Evolutionary conservation across 202 grass and related monocot species (phyloP), one percentile per base, ranked within the genome.

Genomic region (Hordeum pubiflorum): DNA sequence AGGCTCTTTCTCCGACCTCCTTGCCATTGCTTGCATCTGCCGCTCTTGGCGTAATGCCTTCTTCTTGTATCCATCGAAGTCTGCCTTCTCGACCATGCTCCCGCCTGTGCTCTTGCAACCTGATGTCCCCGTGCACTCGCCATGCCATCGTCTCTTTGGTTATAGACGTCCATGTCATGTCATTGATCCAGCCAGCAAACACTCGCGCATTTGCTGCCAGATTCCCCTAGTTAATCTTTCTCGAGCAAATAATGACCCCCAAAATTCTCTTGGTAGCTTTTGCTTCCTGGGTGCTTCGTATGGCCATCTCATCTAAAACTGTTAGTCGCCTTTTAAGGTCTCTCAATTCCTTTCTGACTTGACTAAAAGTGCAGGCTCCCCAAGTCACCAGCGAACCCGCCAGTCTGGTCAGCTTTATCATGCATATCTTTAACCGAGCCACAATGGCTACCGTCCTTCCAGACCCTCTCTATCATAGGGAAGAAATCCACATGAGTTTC

Each of bases 271-370:
- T 33, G 77, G 32, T 3, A 50, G 33, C 37, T 82, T 84, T 90
- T 40, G 43, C 85, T 44, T 70, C 21, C 5, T 43, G 2, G 83
- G 89, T 58, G 79, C 61, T 80, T 86, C 87, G 57, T 80, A 85
- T 72, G 90, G 87, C 1, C 83, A 90, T 20, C 61, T 90, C 80
- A 79, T 96, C 24, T n/a, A n/a, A n/a, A n/a, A n/a, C n/a, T n/a
- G n/a, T n/a, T n/a, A n/a, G n/a, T n/a, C n/a, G n/a, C n/a, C n/a
- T n/a, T n/a, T n/a, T n/a, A n/a, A n/a, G n/a, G n/a, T n/a, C n/a
- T n/a, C n/a, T n/a, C n/a, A n/a, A n/a, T n/a, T n/a, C n/a, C n/a
- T n/a, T n/a, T n/a, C n/a, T n/a, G n/a, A n/a, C n/a, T n/a, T n/a
- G n/a, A n/a, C n/a, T n/a, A n/a, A n/a, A n/a, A n/a, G n/a, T n/a